Evolutionary conservation across 352 stramenopile species (phyloP).

Genomic region (Globisporangium heterothallicum): DNA sequence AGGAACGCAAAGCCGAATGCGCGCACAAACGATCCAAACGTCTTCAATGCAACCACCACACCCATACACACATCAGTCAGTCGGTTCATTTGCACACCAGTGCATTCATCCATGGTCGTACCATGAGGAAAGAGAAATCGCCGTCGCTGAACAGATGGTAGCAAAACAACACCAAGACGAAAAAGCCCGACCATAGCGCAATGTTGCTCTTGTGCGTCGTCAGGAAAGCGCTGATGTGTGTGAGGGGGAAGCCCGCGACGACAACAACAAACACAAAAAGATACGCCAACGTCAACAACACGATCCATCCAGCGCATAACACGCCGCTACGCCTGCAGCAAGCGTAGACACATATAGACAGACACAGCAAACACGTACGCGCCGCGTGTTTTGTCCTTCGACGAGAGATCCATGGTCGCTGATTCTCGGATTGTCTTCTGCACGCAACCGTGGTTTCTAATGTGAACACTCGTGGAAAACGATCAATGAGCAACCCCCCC

Average conservation of each 20-base stretch:
- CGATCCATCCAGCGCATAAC: not conserved
- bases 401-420: conserved; percentile 49
- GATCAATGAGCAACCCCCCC: not conserved
- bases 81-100: not conserved
- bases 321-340: not conserved
- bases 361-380: conserved; percentile 25
- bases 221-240: conserved; percentile 62
- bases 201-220: conserved; percentile 94
- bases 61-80: not conserved
- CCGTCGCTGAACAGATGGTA: conserved; percentile 96
- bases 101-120: no score
- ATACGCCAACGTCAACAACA: conserved; percentile 2
- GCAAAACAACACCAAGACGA: conserved; percentile 92
- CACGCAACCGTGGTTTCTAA: not conserved
- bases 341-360: not conserved
- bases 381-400: conserved; percentile 50
- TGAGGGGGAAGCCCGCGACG: no score
- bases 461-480: no score
- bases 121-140: conserved; percentile 99
- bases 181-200: conserved; percentile 94
- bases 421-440: not conserved
- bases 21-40: conserved; percentile 86
- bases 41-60: conserved; percentile 39
- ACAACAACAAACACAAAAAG: conserved; percentile 1
- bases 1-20: conserved; percentile 91